Base-by-base conservation (phyloP, 2,329 filamentous ascomycete genomes). In the Bretziella fagacearum region DNA sequence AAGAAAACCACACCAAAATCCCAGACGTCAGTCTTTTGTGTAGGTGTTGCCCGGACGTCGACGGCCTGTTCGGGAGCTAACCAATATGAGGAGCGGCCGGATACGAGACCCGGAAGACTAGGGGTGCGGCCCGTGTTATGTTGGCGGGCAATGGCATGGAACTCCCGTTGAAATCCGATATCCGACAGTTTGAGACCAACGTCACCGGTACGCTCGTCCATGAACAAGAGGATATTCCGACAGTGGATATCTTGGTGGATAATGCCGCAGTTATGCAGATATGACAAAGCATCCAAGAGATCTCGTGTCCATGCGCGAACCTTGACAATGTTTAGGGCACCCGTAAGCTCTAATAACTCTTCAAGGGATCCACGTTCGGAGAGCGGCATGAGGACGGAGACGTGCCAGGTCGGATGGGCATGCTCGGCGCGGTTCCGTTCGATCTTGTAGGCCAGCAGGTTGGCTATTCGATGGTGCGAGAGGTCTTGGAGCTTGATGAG, bases 301-400 rank as follows among this genome's bases (percentile, higher is more conserved):
- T 94, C 85, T 50, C 87, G 77, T n/a, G 85, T 91, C 81, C 86
- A 96, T 20, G 84, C 79, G 46, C 86, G 80, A 37, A 87, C 79
- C 58, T 80, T 87, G 53, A 75, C 74, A 44, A 83, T 73, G 35
- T 81, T 74, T 44, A 95, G 65, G 25, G 73, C 73, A 3, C 82
- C 84, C 35, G 85, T 77, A 51, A 89, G 73, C 48, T 89, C 81
- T 25, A 98, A 68, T 17, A 93, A 68, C 55, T 94, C 85, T 23
- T 80, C 75, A 11, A 98, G 65, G 0, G 87, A 84, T 0, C 85
- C 86, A 59, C 84, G 86, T 45, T 85, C 81, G 8, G 84, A 82
- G 55, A 84, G 72, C 41, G 87, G 81, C 35, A 73, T 79, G 18
- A 95, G 67, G 2, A 91, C 68, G 54, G 75, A 81, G 46, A 93